Conservation (phyloP, 176 grass and related monocot genomes). For the Carex scoparia region DNA sequence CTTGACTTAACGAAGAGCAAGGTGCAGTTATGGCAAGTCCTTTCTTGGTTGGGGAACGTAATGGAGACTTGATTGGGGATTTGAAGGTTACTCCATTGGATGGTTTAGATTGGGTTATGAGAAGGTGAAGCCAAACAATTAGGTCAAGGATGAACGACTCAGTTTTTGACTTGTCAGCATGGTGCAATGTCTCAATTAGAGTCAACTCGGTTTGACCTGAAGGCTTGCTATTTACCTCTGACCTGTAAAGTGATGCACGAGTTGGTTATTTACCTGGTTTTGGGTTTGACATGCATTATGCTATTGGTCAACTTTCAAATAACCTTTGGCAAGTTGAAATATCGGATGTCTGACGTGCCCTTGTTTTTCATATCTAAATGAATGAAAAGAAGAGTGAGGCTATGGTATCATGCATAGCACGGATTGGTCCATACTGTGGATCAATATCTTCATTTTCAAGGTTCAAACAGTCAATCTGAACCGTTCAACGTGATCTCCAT, state of each 20-base stretch:
- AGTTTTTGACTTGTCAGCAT: constrained; percentile 54
- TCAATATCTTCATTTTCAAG: no score
- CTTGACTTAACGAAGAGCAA: constrained; percentile 46
- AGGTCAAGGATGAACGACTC: constrained; percentile 62
- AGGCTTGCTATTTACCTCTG: constrained; percentile 23
- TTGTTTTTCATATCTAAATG: not conserved
- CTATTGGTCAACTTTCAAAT: not conserved
- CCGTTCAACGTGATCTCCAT: no score
- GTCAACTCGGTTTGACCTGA: constrained; percentile 32
- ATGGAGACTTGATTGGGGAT: constrained; percentile 88
- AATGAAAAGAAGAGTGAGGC: not conserved
- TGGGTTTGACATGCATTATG: not conserved
- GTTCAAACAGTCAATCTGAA: no score
- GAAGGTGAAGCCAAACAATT: constrained; percentile 69
- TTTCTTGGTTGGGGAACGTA: constrained; percentile 62
- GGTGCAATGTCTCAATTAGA: constrained; percentile 72
- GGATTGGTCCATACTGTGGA: no score
- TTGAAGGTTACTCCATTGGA: constrained; percentile 33
- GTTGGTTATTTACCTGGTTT: not conserved
- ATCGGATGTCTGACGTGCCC: not conserved
- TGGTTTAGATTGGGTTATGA: constrained; percentile 53
- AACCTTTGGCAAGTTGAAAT: not conserved
- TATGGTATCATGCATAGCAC: no score
- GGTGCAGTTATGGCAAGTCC: constrained; percentile 24
- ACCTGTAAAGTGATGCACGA: constrained; percentile 27